Evolutionary conservation across 192 early-diverging fungal genomes (phyloP).

Genomic region (Podila epigama): DNA sequence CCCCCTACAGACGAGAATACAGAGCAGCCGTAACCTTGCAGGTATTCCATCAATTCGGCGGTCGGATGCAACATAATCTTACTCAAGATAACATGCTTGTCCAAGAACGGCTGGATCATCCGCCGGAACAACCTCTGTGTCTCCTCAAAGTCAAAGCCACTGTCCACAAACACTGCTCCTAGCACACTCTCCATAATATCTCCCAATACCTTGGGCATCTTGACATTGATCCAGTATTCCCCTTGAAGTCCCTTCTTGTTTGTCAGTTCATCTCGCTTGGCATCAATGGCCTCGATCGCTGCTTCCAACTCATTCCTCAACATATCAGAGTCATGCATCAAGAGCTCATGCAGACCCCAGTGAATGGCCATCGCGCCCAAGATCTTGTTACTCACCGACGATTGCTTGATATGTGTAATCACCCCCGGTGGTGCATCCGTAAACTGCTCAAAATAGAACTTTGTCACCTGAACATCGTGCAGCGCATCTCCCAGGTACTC

Average conservation of each 20-base stretch:
- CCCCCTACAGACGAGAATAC: slow-evolving; percentile 4
- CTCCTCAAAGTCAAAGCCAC: slow-evolving; percentile 54
- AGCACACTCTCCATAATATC: slow-evolving; percentile 88
- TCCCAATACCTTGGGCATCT: slow-evolving; percentile 85
- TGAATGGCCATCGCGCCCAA: slow-evolving; percentile 74
- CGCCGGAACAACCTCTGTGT: slow-evolving; percentile 24
- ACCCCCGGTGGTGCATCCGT: slow-evolving; percentile 71
- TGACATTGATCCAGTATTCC: slow-evolving; percentile 79
- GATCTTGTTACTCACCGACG: slow-evolving; percentile 86
- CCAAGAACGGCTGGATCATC: slow-evolving; percentile 49
- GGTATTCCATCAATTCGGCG: slow-evolving; percentile 27
- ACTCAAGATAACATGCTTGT: slow-evolving; percentile 52
- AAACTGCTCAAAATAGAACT: slow-evolving; percentile 72
- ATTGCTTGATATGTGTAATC: slow-evolving; percentile 80
- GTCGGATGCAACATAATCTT: slow-evolving; percentile 58
- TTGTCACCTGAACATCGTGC: slow-evolving; percentile 78
- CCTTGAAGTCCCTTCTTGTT: slow-evolving; percentile 45
- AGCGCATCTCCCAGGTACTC: slow-evolving; percentile 88
- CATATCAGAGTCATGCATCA: slow-evolving; percentile 28
- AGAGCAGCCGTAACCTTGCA: slow-evolving; percentile 56
- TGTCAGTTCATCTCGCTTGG: slow-evolving; percentile 32
- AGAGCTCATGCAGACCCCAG: slow-evolving; percentile 68
- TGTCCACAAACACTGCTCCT: slow-evolving; percentile 87
- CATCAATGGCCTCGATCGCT: not conserved
- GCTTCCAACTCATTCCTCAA: not conserved